phyloP scores from a whole-genome alignment of 805 yeast species.

The Yamadazyma laniorum region DNA sequence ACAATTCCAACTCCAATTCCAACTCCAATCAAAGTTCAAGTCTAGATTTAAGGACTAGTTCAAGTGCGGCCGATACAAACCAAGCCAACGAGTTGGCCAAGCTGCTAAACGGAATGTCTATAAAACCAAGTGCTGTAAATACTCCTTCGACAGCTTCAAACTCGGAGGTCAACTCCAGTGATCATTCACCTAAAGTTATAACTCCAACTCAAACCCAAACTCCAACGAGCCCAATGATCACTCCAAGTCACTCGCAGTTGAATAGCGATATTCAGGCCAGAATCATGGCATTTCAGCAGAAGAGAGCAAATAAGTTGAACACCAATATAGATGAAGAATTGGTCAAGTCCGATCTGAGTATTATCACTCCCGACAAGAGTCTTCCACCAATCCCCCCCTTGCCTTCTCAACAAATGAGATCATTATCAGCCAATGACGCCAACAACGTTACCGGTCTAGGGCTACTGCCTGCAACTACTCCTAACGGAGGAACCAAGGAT shows the following conservation, averaged over 20 bases:
- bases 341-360: constrained; percentile 6
- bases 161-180: neutral
- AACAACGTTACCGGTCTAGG: constrained; percentile 13
- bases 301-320: constrained; percentile 39
- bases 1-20: neutral
- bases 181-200: constrained; percentile 2
- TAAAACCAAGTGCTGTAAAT: too few species aligned
- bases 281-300: constrained; percentile 81
- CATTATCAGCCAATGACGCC: constrained; percentile 17
- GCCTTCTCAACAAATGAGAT: constrained; percentile 18
- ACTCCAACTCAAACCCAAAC: constrained; percentile 14
- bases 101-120: neutral
- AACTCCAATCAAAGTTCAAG: too few species aligned
- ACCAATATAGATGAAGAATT: constrained; percentile 7
- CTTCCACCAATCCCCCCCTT: constrained; percentile 22
- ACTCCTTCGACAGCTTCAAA: neutral
- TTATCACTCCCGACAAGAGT: constrained; percentile 11
- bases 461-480: neutral
- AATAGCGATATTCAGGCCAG: constrained; percentile 84
- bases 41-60: too few species aligned
- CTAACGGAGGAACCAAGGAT: neutral
- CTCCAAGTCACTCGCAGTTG: constrained; percentile 25
- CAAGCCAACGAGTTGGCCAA: neutral
- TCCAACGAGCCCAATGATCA: constrained; percentile 13
- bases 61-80: too few species aligned